Base-by-base conservation (phyloP, 2,329 filamentous ascomycete genomes). In the Sphaerulina musiva region DNA sequence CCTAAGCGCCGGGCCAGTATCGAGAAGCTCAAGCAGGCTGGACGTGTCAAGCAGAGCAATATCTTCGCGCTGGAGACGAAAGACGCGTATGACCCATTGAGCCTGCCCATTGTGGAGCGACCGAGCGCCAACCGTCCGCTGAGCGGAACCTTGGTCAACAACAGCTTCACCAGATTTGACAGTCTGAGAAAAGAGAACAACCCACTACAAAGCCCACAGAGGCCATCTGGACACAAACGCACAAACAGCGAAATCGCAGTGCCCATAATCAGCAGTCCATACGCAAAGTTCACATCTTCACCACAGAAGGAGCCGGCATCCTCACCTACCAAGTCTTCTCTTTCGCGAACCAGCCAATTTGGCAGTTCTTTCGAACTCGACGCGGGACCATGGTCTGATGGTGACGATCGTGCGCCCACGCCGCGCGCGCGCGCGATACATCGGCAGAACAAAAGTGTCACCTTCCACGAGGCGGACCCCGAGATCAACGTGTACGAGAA, bases 401-500 rank as follows among this genome's bases (percentile, higher is more conserved):
- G 87, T 41, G 79, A 80, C 14, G 77, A 79, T 2, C 74, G 78
- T 40, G 76, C 80, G 12, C 81, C 83, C 36, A 80, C 81, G 6
- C 85, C 86, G 51, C 83, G 82, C 60, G 80, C 78, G 51, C 83
- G 82, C 60, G 80, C 78, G 10, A 78, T 90, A 41, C 86, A 89
- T 68, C 86, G 90, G 51, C 88, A 95, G 72, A 85, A 89, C 46
- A 98, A 98, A 78, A 96, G 91, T 66, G 93, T 98, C 55, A 98
- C 92, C 0, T 98, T 98, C 69, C 90, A 97, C 72, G 87, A 86
- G 38, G 90, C 89, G 1, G 92, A 92, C 20, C 93, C 93, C 23
- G 88, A 95, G 68, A 81, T 98, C 66, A 95, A 97, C 68, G 93
- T 98, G 73, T 98, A 97, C 70, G 93, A 97, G 73, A 91, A 96